Evolutionary conservation across 2,329 filamentous ascomycete genomes (phyloP).

Genomic region (Aspergillus costaricaensis): DNA sequence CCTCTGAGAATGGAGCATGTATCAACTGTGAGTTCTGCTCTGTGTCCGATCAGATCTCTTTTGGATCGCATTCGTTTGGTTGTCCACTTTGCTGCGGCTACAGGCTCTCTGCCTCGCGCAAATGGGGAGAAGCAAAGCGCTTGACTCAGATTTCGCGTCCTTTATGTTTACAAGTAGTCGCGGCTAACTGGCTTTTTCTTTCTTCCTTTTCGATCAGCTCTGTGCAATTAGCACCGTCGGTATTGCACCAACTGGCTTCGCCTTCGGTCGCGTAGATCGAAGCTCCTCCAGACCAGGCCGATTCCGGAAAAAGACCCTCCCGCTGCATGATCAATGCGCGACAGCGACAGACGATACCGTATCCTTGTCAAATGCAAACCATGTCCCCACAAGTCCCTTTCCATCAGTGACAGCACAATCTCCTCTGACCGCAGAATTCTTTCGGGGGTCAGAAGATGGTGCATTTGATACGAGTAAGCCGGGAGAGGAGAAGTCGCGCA

Average conservation of each 20-base stretch:
- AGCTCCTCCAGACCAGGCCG: slow-evolving; percentile 32
- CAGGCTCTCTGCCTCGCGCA: not conserved
- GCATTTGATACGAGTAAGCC: slow-evolving; percentile 12
- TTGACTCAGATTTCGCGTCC: not conserved
- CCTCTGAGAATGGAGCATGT: slow-evolving; percentile 44
- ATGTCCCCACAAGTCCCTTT: slow-evolving; percentile 22
- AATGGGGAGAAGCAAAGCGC: not conserved
- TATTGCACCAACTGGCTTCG: slow-evolving; percentile 60
- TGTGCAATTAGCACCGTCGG: slow-evolving; percentile 65
- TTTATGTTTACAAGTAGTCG: not conserved
- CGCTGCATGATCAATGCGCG: slow-evolving; percentile 24
- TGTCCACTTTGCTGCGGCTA: not conserved
- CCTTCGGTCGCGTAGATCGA: slow-evolving; percentile 55
- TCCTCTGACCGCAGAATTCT: slow-evolving; percentile 9
- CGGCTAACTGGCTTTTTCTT: not conserved
- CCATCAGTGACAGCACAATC: slow-evolving; percentile 20
- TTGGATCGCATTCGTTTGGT: slow-evolving; percentile 2
- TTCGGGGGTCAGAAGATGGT: slow-evolving; percentile 19
- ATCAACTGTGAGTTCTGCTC: slow-evolving; percentile 38
- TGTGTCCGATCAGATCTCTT: not conserved
- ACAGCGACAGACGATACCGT: slow-evolving; percentile 16
- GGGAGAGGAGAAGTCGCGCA: slow-evolving; percentile 23
- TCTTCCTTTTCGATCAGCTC: slow-evolving; percentile 45
- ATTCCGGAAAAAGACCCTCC: slow-evolving; percentile 30
- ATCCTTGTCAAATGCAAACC: slow-evolving; percentile 16